A percentile compares a stretch with the other conserved stretches of the same genome.
phyloP scores from a whole-genome alignment of 345 rosid species.

The Corymbia maculata region DNA sequence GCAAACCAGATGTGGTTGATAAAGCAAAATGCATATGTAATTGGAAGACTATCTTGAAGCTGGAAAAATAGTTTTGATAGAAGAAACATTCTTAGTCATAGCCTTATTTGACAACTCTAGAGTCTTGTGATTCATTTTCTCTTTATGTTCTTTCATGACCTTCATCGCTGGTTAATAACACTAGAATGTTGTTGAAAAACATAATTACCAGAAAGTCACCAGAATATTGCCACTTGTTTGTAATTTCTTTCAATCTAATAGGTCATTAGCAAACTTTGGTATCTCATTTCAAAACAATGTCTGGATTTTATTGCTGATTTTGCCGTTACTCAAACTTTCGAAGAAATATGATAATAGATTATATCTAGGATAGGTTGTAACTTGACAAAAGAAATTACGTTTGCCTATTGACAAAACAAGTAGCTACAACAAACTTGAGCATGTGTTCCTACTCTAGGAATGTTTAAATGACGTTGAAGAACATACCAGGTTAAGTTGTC shows the following conservation, averaged over 20 bases:
- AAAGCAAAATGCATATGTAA: neutral
- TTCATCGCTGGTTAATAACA: neutral
- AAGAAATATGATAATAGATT: neutral
- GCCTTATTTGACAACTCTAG: neutral
- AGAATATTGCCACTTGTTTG: neutral
- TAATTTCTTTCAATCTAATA: neutral
- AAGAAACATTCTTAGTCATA: neutral
- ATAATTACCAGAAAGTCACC: neutral
- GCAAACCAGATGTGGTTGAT: neutral
- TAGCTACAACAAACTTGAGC: neutral
- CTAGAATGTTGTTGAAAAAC: neutral
- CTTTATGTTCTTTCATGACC: neutral
- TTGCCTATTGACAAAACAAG: neutral
- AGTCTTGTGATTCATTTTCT: neutral
- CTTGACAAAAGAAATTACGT: neutral
- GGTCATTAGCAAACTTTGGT: neutral
- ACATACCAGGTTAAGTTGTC: neutral
- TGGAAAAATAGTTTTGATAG: neutral
- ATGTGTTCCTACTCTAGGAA: neutral
- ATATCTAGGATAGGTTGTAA: neutral
- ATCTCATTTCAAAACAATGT: neutral
- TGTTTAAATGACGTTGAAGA: neutral
- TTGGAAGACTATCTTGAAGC: neutral
- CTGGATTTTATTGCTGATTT: neutral
- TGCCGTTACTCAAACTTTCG: slow-evolving; percentile 15